Conservation (phyloP, 306 rosid species). For the Herpetospermum pedunculosum region DNA sequence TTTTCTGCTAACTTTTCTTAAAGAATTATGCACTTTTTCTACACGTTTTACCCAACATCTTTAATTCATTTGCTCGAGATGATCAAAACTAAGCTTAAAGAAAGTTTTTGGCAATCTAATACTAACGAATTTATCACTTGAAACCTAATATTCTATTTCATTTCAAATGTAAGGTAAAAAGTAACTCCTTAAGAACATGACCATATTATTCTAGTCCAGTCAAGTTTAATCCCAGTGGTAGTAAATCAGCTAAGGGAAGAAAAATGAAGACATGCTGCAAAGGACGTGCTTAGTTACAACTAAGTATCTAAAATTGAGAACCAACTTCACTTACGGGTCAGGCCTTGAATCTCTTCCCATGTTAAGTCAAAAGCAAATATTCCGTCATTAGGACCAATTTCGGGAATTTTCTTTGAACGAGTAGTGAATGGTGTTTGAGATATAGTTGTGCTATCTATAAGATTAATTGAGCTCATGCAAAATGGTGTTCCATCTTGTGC, state of each 20-base stretch:
- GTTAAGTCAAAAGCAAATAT: conserved; percentile 58
- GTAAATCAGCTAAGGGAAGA: not conserved
- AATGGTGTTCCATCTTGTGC: conserved; percentile 67
- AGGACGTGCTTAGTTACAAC: not conserved
- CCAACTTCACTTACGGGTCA: conserved; percentile 49
- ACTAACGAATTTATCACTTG: not conserved
- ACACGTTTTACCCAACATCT: not conserved
- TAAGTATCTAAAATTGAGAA: conserved; percentile 10
- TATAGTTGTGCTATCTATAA: conserved; percentile 49
- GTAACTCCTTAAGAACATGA: not conserved
- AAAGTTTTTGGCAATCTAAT: not conserved
- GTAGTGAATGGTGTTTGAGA: conserved; percentile 33
- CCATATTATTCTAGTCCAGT: not conserved
- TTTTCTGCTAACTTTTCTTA: not conserved
- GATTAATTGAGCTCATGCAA: conserved; percentile 65
- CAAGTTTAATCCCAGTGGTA: not conserved
- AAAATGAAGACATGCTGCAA: not conserved
- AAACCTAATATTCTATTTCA: not conserved
- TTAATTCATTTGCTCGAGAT: not conserved
- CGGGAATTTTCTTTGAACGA: conserved; percentile 26
- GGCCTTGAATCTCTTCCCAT: conserved; percentile 45
- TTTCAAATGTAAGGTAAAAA: not conserved
- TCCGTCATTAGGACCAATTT: conserved; percentile 42
- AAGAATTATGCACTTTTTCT: not conserved
- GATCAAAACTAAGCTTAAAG: not conserved